A percentile compares a stretch with the other conserved stretches of the same genome.
Conservation (phyloP, 2,329 filamentous ascomycete genomes). For the Exserohilum rostratum region DNA sequence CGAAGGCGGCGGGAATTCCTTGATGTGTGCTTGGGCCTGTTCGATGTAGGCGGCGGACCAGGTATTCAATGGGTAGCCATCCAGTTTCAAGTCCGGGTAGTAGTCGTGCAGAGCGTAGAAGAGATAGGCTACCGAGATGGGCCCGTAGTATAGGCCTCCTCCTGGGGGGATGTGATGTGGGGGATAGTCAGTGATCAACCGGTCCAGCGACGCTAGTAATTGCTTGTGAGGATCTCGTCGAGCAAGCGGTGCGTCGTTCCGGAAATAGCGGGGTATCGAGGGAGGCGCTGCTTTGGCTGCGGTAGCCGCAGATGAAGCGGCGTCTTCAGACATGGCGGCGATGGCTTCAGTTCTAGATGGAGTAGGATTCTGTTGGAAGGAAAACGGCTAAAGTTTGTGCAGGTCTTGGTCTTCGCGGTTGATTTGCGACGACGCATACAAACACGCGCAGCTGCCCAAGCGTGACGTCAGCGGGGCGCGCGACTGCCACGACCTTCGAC, state of each 20-base stretch:
- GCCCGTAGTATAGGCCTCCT: conserved; percentile 59
- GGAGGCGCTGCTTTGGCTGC: conserved; percentile 28
- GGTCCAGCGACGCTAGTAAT: conserved; percentile 56
- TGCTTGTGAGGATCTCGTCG: conserved; percentile 57
- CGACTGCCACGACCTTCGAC: neutral
- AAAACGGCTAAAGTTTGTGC: conserved; percentile 7
- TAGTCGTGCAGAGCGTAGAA: conserved; percentile 58
- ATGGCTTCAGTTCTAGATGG: neutral
- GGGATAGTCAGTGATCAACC: conserved; percentile 56
- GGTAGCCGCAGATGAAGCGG: conserved; percentile 17
- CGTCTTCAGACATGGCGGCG: conserved; percentile 37
- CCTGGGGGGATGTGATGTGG: conserved; percentile 54
- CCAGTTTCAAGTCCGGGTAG: conserved; percentile 56
- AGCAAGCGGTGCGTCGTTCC: conserved; percentile 47
- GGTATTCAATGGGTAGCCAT: conserved; percentile 54
- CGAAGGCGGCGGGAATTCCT: conserved; percentile 54
- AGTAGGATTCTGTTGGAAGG: conserved; percentile 1
- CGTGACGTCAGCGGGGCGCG: conserved; percentile 24
- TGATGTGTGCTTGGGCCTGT: conserved; percentile 57
- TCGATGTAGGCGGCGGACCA: conserved; percentile 60
- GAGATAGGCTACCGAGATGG: conserved; percentile 57
- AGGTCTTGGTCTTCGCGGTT: conserved; percentile 6
- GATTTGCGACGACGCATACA: conserved; percentile 7
- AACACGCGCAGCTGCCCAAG: conserved; percentile 11
- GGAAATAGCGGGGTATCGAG: conserved; percentile 50